A percentile compares a stretch with the other conserved stretches of the same genome.
phyloP scores from a whole-genome alignment of 2,329 filamentous ascomycete species.

The Colletotrichum lupini region DNA sequence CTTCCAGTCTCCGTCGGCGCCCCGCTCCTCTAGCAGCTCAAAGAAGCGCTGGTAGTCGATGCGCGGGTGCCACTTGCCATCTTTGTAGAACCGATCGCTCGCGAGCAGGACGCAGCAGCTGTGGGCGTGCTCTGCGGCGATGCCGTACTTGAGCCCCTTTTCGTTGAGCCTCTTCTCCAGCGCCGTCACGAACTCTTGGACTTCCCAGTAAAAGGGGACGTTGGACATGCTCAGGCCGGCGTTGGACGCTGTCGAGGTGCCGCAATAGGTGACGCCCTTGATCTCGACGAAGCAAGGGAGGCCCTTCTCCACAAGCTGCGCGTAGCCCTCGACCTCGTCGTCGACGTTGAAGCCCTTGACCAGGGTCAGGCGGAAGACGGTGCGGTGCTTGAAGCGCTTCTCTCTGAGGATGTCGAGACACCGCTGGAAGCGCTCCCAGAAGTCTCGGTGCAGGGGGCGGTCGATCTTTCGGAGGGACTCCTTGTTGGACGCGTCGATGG shows the following conservation, averaged over 20 bases:
- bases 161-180: slow-evolving; percentile 76
- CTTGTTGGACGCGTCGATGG: slow-evolving; percentile 92
- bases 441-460: slow-evolving; percentile 91
- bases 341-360: slow-evolving; percentile 99
- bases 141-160: slow-evolving; percentile 84
- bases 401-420: slow-evolving; percentile 91
- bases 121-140: slow-evolving; percentile 94
- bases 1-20: slow-evolving; percentile 74
- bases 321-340: slow-evolving; percentile 91
- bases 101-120: slow-evolving; percentile 92
- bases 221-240: slow-evolving; percentile 97
- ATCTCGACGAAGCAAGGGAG: slow-evolving; percentile 94
- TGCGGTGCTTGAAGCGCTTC: slow-evolving; percentile 86
- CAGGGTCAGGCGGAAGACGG: slow-evolving; percentile 93
- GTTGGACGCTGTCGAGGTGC: slow-evolving; percentile 84
- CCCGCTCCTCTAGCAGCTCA: slow-evolving; percentile 77
- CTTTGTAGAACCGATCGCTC: slow-evolving; percentile 79
- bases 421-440: slow-evolving; percentile 94
- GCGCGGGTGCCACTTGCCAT: slow-evolving; percentile 87
- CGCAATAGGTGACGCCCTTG: slow-evolving; percentile 97
- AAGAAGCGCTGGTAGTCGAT: slow-evolving; percentile 96
- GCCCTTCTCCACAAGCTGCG: slow-evolving; percentile 85
- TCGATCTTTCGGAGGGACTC: slow-evolving; percentile 91
- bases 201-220: slow-evolving; percentile 95
- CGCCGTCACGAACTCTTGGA: slow-evolving; percentile 82